phyloP scores from a whole-genome alignment of 2,329 filamentous ascomycete genomes.

The Penicillium rolfsii region DNA sequence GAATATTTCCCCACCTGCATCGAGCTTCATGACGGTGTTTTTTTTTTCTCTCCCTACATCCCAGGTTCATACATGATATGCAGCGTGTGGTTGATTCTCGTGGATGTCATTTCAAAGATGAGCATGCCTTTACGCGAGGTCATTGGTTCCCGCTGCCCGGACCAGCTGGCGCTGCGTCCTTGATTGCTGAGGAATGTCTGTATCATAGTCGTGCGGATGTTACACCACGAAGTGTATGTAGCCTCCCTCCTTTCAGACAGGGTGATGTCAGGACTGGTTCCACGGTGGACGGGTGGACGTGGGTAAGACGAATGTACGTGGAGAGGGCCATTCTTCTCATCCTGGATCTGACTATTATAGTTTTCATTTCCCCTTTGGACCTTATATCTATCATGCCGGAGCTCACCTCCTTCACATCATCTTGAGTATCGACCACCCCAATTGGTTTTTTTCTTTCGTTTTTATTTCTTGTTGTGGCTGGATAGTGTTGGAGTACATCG shows the following conservation, averaged over 20 bases:
- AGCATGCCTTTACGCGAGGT: background rate
- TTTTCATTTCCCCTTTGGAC: background rate
- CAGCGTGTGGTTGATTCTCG: background rate
- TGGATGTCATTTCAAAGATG: background rate
- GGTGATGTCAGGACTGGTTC: conserved; percentile 25
- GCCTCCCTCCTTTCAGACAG: conserved; percentile 9
- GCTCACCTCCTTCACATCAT: conserved; percentile 1
- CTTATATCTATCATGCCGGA: conserved; percentile 29
- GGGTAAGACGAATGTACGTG: background rate
- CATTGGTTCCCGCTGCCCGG: conserved; percentile 18
- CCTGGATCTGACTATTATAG: background rate
- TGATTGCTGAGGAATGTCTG: conserved; percentile 28
- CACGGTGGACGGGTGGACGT: conserved; percentile 8
- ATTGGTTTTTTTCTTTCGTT: background rate
- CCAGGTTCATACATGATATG: background rate
- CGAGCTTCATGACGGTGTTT: background rate
- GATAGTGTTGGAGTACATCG: conserved; percentile 2
- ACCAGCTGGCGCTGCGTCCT: conserved; percentile 18
- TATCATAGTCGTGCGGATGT: conserved; percentile 16
- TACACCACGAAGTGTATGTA: conserved; percentile 12
- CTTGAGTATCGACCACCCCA: background rate
- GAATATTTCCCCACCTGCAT: background rate
- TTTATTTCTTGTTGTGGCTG: background rate
- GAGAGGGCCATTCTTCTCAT: conserved; percentile 2
- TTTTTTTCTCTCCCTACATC: conserved; percentile 13